Evolutionary conservation across 2,329 filamentous ascomycete species (phyloP), one percentile per base, ranked within the genome.

Genomic region (Fusarium goolgardi): DNA sequence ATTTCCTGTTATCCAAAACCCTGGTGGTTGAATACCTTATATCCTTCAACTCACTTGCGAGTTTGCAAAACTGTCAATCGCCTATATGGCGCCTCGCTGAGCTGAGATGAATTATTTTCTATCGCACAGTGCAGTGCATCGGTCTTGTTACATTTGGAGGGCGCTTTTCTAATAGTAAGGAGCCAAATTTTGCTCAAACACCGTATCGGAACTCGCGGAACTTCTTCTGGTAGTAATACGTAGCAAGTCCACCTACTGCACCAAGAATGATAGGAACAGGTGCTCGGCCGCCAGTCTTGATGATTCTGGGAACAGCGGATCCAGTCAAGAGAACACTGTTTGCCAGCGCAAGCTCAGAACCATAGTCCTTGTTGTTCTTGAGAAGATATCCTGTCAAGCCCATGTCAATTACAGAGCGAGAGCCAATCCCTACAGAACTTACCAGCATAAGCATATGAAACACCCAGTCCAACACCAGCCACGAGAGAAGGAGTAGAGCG

Each of bases 201-300:
- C 79, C 79, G n/a, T 73, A 81, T 18, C 72, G 71, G 60, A 81
- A 80, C 59, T 81, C 80, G 29, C 77, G 75, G 53, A 76, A 76
- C 70, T 81, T 81, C 70, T 80, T 80, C 68, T 80, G 77, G 63
- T 81, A 81, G 65, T 81, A 81, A 35, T 66, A 80, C 0, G 78
- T 80, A 2, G 80, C 78, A 16, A 81, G 69, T 31, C 69, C 72
- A 39, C 79, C 79, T 0, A 66, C 74, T 6, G 71, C 74, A 8
- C 74, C 75, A 8, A 81, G 72, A 3, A 70, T 76, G 27, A 81
- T 59, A 0, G 79, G 78, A 6, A 79, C 75, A 12, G 78, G 79
- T 1, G 79, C 77, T 47, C 75, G 75, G 2, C 66, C 79, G 21
- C 74, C 75, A 13, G 80, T 81, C 72, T 80, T 79, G 65, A 81